phyloP scores from a whole-genome alignment of 768 basidiomycete species.

The Coprinopsis strossmayeri region DNA sequence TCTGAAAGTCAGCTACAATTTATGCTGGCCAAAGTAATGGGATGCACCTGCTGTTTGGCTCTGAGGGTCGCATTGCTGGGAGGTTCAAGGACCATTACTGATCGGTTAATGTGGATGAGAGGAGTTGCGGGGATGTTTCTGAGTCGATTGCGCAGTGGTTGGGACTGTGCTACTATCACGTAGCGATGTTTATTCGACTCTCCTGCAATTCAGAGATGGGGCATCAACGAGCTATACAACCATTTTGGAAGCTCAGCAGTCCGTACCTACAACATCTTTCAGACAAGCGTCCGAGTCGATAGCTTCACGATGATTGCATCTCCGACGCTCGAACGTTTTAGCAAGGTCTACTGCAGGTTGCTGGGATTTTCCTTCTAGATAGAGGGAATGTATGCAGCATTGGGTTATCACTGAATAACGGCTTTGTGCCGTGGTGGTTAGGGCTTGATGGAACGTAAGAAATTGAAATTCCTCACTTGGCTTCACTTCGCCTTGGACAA shows the following conservation, averaged over 20 bases:
- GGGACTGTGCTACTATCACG: constrained; percentile 80
- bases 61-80: constrained; percentile 73
- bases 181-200: constrained; percentile 89
- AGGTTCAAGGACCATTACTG: constrained; percentile 90
- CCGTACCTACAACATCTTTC: constrained; percentile 69
- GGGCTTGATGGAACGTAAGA: background rate
- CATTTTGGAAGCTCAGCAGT: background rate
- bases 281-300: constrained; percentile 84
- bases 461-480: constrained; percentile 60
- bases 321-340: constrained; percentile 87
- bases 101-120: constrained; percentile 84
- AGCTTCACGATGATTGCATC: constrained; percentile 91
- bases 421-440: constrained; percentile 35
- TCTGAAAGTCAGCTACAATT: background rate
- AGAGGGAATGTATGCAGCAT: constrained; percentile 92
- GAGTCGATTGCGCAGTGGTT: constrained; percentile 60
- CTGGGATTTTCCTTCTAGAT: constrained; percentile 67
- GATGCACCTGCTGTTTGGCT: constrained; percentile 56
- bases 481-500: constrained; percentile 85
- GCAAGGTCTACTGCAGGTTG: constrained; percentile 84
- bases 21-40: background rate
- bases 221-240: background rate
- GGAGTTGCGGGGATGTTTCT: constrained; percentile 80
- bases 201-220: constrained; percentile 36
- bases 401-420: constrained; percentile 90